phyloP scores from a whole-genome alignment of 257 asterid species.

The Lycium ferocissimum region DNA sequence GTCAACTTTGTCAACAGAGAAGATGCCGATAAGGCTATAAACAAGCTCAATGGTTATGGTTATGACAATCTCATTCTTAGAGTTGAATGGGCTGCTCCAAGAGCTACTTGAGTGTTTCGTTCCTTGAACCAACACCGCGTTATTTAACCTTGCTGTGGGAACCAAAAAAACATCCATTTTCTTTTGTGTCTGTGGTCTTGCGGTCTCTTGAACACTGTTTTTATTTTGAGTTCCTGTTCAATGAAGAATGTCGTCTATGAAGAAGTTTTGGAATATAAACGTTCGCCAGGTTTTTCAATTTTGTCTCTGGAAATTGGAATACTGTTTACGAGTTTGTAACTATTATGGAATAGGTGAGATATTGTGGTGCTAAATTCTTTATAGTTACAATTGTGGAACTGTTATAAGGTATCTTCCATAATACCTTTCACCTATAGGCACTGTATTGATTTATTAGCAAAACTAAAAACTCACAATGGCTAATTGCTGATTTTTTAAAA shows the following conservation, averaged over 20 bases:
- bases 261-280: not conserved
- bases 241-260: not conserved
- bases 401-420: no score
- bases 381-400: no score
- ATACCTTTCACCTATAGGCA: no score
- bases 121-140: not conserved
- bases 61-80: constrained; percentile 89
- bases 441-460: no score
- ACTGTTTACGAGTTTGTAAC: no score
- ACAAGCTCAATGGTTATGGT: constrained; percentile 89
- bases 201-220: not conserved
- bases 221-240: not conserved
- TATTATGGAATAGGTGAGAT: no score
- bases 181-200: not conserved
- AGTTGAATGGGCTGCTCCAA: constrained; percentile 99
- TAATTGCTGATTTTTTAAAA: no score
- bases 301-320: not conserved
- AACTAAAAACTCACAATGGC: no score
- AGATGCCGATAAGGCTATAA: constrained; percentile 94
- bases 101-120: constrained; percentile 53
- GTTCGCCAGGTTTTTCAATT: not conserved
- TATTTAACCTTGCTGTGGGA: not conserved
- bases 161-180: not conserved
- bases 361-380: no score
- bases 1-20: constrained; percentile 86